Base-by-base conservation (phyloP, 2,329 filamentous ascomycete genomes). In the Alternaria burnsii region DNA sequence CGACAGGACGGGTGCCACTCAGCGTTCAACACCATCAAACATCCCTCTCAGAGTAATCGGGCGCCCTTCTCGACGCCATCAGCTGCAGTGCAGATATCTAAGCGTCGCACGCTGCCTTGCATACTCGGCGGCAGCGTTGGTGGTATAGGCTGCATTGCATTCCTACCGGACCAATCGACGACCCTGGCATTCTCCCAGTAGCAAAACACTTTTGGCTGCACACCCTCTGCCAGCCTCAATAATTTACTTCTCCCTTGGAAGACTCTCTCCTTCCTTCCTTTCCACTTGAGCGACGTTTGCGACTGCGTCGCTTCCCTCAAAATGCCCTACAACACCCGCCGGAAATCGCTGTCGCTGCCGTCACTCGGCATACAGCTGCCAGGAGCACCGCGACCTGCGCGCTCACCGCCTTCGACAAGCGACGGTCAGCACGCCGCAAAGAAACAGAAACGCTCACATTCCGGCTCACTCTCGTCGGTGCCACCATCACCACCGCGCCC, bases 311-410 rank as follows among this genome's bases (percentile, higher is more conserved):
- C 54, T 46, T 43, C 43, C 63, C 26, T 40, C 62, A 82, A 71
- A 74, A 97, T 97, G 93, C 91, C 91, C 76, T 97, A 97, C 86
- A 97, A 97, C 81, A 98, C 94, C 70, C 91, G 94, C 82, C 90
- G 94, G 81, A 98, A 98, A 85, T 97, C 93, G 76, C 84, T 99
- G 69, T 97, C 94, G 65, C 85, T 98, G 75, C 91, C 93, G 62
- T 96, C 93, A 69, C 87, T 98, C 73, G 95, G 95, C 78, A 97
- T 98, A 72, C 92, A 95, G 74, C 85, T 97, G 55, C 88, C 88
- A 56, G 74, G 74, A 61, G 73, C 55, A 43, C 85, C 85, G 67
- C 84, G 86, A 75, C 77, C 82, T 58, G 72, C 72, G 47, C 85
- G 86, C 71, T 86, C 86, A 76, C 84, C 84, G 67, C 86, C 86